Evolutionary conservation across 371 early-diverging fungal species (phyloP).

Genomic region (Rhizopus arrhizus): DNA sequence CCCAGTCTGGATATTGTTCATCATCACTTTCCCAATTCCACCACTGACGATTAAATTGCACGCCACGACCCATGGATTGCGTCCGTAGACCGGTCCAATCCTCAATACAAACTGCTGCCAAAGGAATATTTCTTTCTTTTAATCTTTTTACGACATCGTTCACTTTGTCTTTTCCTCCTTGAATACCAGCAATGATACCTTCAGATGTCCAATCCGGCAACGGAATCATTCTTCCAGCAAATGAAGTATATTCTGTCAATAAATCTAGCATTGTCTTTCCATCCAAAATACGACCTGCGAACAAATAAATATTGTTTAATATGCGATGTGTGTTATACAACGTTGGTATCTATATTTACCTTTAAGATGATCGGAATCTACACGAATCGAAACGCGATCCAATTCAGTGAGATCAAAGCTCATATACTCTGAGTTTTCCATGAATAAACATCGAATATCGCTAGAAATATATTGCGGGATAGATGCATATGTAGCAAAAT

Average conservation of each 20-base stretch:
- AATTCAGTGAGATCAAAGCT: constrained; percentile 51
- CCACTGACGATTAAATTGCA: constrained; percentile 39
- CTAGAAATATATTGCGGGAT: constrained; percentile 57
- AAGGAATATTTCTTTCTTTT: constrained; percentile 31
- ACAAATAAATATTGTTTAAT: neutral
- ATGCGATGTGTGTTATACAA: neutral
- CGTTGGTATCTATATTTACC: constrained; percentile 7
- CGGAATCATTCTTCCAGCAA: constrained; percentile 50
- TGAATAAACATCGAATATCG: constrained; percentile 46
- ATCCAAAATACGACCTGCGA: constrained; percentile 44
- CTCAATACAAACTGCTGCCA: constrained; percentile 48
- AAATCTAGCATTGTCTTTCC: constrained; percentile 48
- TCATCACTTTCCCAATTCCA: constrained; percentile 57
- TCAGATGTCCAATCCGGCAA: constrained; percentile 53
- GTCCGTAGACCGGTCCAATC: constrained; percentile 56
- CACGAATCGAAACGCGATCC: constrained; percentile 45
- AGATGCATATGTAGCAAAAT: constrained; percentile 45
- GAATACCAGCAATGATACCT: constrained; percentile 50
- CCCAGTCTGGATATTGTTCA: constrained; percentile 50
- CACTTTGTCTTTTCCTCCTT: constrained; percentile 50
- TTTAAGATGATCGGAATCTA: constrained; percentile 32
- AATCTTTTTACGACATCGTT: constrained; percentile 33
- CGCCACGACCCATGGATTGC: constrained; percentile 28
- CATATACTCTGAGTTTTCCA: constrained; percentile 54
- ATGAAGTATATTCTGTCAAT: constrained; percentile 50